Conservation (phyloP, 1,284 basidiomycete species). For the Austroboletus niveus region DNA sequence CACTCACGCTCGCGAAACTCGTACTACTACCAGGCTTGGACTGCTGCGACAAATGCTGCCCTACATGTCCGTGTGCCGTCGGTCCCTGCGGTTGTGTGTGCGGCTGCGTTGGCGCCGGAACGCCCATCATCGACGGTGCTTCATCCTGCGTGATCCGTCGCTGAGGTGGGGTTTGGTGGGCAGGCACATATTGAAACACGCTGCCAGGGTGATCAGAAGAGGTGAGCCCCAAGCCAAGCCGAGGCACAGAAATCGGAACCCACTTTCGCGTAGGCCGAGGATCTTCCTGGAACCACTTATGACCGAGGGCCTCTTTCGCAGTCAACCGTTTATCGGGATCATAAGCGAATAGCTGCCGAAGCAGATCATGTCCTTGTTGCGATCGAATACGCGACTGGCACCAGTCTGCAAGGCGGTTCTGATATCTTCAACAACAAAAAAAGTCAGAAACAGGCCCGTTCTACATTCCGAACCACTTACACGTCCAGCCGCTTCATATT, state of each 20-base stretch:
- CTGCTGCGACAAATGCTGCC: conserved; percentile 42
- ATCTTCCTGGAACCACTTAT: conserved; percentile 81
- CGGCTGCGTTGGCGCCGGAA: conserved; percentile 42
- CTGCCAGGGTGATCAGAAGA: conserved; percentile 34
- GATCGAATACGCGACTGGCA: conserved; percentile 65
- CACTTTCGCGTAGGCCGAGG: conserved; percentile 74
- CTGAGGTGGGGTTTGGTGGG: conserved; percentile 65
- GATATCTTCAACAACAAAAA: conserved; percentile 45
- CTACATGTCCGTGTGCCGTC: conserved; percentile 37
- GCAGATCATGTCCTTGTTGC: conserved; percentile 74
- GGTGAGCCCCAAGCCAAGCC: conserved; percentile 3
- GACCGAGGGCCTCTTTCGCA: conserved; percentile 77
- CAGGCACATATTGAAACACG: conserved; percentile 55
- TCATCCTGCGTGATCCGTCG: conserved; percentile 77
- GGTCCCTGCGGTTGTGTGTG: conserved; percentile 38
- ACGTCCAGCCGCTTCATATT: conserved; percentile 80
- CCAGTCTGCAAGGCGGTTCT: conserved; percentile 75
- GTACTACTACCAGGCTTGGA: conserved; percentile 48
- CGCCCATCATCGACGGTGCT: conserved; percentile 73
- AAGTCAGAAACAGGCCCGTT: not conserved
- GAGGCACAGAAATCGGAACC: conserved; percentile 24
- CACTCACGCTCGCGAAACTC: conserved; percentile 53
- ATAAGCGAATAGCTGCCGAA: conserved; percentile 84
- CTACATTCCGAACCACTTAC: conserved; percentile 41
- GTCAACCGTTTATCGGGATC: conserved; percentile 88